These are phyloP conservation scores for Fraxinus sp. DNA, from an alignment of 305 asterid species.

Conservation along the genomic window DNA sequence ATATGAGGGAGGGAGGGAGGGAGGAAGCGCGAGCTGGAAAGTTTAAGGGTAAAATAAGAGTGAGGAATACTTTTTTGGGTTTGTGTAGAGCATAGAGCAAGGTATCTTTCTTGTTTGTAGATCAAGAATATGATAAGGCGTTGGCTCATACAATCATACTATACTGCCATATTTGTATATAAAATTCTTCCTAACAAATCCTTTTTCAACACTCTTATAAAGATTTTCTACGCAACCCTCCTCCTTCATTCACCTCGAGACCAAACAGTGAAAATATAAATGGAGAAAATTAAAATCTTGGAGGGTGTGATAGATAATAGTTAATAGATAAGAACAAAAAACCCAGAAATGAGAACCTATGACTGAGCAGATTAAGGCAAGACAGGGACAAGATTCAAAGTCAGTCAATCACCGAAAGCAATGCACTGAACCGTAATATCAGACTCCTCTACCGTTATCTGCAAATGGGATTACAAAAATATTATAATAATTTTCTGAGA, in stretches of 20 bases:
- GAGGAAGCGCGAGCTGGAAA: slow-evolving; percentile 35
- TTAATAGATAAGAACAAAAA: slow-evolving; percentile 25
- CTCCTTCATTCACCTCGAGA: background rate
- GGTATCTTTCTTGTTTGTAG: slow-evolving; percentile 43
- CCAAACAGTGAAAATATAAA: background rate
- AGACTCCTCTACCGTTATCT: background rate
- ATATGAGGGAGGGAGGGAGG: background rate
- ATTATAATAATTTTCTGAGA: background rate
- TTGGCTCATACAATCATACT: slow-evolving; percentile 8
- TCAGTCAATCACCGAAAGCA: slow-evolving; percentile 24
- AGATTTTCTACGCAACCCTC: background rate
- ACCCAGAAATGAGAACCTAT: slow-evolving; percentile 21
- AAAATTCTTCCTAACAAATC: background rate
- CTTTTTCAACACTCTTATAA: background rate
- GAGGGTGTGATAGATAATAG: slow-evolving; percentile 24
- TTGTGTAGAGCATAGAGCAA: slow-evolving; percentile 33
- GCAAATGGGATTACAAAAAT: background rate
- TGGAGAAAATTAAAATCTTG: slow-evolving; percentile 6
- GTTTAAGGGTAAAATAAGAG: slow-evolving; percentile 24
- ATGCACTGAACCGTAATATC: slow-evolving; percentile 10
- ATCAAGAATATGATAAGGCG: slow-evolving; percentile 21
- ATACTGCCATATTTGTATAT: background rate
- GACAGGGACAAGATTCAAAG: slow-evolving; percentile 29
- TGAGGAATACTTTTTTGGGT: slow-evolving; percentile 18
- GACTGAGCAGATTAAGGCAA: slow-evolving; percentile 15